Percentiles rank a stretch among this genome's conserved stretches.
Evolutionary conservation across 1,284 basidiomycete genomes (phyloP).

Genomic region (Polyporus tsugae): DNA sequence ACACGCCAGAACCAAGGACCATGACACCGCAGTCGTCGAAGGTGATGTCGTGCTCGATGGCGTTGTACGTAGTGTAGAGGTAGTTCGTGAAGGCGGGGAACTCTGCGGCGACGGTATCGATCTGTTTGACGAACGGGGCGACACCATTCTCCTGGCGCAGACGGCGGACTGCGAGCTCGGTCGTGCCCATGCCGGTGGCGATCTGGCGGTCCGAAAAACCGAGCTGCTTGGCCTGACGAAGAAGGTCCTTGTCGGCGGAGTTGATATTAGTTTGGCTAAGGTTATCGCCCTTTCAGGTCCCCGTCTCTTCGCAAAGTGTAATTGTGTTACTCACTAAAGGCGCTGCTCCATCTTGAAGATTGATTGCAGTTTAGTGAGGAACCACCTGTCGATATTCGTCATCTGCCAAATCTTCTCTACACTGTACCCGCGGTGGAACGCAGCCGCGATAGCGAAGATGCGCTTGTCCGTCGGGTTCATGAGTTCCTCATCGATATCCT

Average conservation of each 20-base stretch:
- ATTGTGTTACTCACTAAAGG: constrained; percentile 65
- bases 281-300: background rate
- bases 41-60: constrained; percentile 88
- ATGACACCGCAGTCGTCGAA: constrained; percentile 96
- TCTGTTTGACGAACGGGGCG: constrained; percentile 96
- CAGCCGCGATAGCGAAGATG: constrained; percentile 90
- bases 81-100: constrained; percentile 99
- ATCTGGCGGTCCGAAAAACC: constrained; percentile 97
- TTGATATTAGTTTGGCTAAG: constrained; percentile 73
- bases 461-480: constrained; percentile 92
- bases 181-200: constrained; percentile 83
- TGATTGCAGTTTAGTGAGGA: constrained; percentile 88
- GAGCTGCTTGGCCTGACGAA: constrained; percentile 91
- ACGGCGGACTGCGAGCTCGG: constrained; percentile 88
- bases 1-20: constrained; percentile 98
- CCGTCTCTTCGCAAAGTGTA: background rate
- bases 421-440: constrained; percentile 89
- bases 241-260: constrained; percentile 68
- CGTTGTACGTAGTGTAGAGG: constrained; percentile 98
- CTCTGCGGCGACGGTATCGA: constrained; percentile 98
- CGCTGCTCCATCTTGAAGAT: constrained; percentile 84
- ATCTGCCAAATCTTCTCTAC: constrained; percentile 97
- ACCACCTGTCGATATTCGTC: constrained; percentile 99
- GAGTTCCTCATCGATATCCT: constrained; percentile 88
- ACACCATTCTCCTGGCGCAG: constrained; percentile 88